Evolutionary conservation across 2,329 filamentous ascomycete species (phyloP), one percentile per base, ranked within the genome.

Genomic region (Aschersonia sp.): DNA sequence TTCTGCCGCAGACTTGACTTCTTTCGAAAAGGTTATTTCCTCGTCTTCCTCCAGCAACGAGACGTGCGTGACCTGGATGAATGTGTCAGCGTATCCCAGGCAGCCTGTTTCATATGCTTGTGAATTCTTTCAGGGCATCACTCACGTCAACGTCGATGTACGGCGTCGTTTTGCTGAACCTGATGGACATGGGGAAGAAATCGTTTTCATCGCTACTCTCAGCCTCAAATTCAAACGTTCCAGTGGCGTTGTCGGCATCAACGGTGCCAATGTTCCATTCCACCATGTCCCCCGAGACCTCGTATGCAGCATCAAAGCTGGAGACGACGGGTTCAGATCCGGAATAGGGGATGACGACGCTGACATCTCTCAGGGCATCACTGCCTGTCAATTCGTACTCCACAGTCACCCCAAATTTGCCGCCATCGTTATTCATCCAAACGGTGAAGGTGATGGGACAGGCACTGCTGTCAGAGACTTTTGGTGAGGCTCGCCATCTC

Each of bases 181-280:
- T 78, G 51, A 97, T 82, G 47, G 78, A 84, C 89, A 98, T 97
- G 1, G 92, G 92, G 80, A 98, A 98, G 71, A 97, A 97, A 58
- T 96, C 89, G 49, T 87, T 83, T 62, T 97, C 92, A 55, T 89
- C 86, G 48, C 81, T 78, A 9, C 86, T 86, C 63, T 86, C 81
- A 1, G 89, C 88, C 66, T 97, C 92, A 55, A 98, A 97, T 64
- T 98, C 92, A 59, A 98, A 97, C 44, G 85, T 84, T 20, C 92
- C 92, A 41, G 74, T 89, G 20, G 82, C 69, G 62, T 92, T 95
- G 50, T 83, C 82, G 46, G 88, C 82, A 58, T 89, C 85, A 41
- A 97, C 82, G 4, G 80, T 77, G 51, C 92, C 91, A 57, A 98
- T 85, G 42, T 83, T 85, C 92, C 92, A 98, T 63, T 97, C 91